A percentile compares a stretch with the other conserved stretches of the same genome.
Conservation (phyloP, 1,284 basidiomycete species). For the Afroboletus lepidellus region DNA sequence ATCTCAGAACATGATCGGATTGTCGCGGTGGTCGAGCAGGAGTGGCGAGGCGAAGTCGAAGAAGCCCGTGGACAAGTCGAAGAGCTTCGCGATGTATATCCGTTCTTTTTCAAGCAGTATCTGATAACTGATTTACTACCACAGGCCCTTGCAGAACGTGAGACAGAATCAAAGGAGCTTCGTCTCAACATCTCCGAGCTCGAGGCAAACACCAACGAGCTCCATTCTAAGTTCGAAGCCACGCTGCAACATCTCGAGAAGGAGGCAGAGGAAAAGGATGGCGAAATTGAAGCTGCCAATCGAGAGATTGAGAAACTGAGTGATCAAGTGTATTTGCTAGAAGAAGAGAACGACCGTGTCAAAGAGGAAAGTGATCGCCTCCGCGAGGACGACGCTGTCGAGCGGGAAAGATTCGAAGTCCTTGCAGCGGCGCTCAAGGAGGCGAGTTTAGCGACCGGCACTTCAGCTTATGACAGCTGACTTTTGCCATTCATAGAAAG, state of each 20-base stretch:
- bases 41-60: conserved; percentile 77
- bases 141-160: conserved; percentile 71
- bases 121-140: conserved; percentile 7
- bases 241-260: conserved; percentile 70
- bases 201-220: conserved; percentile 65
- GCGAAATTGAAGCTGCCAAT: conserved; percentile 64
- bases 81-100: conserved; percentile 70
- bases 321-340: conserved; percentile 58
- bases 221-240: conserved; percentile 72
- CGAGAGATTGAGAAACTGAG: conserved; percentile 73
- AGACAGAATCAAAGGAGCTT: conserved; percentile 70
- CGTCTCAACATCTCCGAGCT: conserved; percentile 71
- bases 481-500: conserved; percentile 51
- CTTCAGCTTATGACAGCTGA: background rate
- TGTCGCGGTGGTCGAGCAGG: conserved; percentile 66
- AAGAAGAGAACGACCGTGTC: conserved; percentile 54
- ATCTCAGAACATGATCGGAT: conserved; percentile 66
- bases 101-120: background rate
- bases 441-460: conserved; percentile 39
- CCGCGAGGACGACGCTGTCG: conserved; percentile 66
- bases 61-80: conserved; percentile 68
- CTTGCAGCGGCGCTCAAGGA: conserved; percentile 77
- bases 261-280: conserved; percentile 69
- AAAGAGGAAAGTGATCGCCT: conserved; percentile 50
- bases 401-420: conserved; percentile 71